Percentiles rank a stretch among this genome's conserved stretches.
These are phyloP conservation scores for Penicillium sp. DNA, from an alignment of 2,329 filamentous ascomycete species.

Conservation along the genomic window DNA sequence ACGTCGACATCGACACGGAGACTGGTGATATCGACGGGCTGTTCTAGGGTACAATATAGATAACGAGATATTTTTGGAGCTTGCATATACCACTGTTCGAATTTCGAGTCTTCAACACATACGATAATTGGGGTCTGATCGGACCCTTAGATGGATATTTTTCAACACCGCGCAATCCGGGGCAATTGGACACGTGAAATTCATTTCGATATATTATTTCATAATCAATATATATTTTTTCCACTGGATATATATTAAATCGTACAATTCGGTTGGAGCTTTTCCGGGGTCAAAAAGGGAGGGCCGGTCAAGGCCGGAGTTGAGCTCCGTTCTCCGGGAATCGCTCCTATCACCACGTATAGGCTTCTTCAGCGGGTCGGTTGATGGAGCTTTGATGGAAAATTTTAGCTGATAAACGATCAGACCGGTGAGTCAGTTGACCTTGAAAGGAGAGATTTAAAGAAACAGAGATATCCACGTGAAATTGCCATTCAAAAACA, in stretches of 20 bases:
- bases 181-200: conserved; percentile 2
- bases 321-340: conserved; percentile 20
- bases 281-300: conserved; percentile 9
- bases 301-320: conserved; percentile 19
- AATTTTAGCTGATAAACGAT: conserved; percentile 6
- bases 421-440: conserved; percentile 11
- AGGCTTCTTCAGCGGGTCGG: conserved; percentile 12
- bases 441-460: conserved; percentile 1
- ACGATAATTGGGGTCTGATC: conserved; percentile 15
- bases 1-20: conserved; percentile 73
- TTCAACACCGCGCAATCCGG: conserved; percentile 7
- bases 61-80: conserved; percentile 4
- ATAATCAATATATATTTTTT: not conserved
- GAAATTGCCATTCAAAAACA: not conserved
- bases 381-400: conserved; percentile 8
- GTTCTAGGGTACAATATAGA: conserved; percentile 52
- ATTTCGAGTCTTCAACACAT: conserved; percentile 22
- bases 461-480: not conserved
- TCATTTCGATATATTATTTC: conserved; percentile 1
- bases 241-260: conserved; percentile 2
- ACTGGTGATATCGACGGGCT: conserved; percentile 81
- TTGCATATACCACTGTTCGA: conserved; percentile 16
- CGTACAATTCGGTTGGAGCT: conserved; percentile 14
- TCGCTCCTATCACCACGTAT: conserved; percentile 4
- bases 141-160: conserved; percentile 14